Conservation (phyloP, 2,329 filamentous ascomycete genomes). For the Daldinia sp. region DNA sequence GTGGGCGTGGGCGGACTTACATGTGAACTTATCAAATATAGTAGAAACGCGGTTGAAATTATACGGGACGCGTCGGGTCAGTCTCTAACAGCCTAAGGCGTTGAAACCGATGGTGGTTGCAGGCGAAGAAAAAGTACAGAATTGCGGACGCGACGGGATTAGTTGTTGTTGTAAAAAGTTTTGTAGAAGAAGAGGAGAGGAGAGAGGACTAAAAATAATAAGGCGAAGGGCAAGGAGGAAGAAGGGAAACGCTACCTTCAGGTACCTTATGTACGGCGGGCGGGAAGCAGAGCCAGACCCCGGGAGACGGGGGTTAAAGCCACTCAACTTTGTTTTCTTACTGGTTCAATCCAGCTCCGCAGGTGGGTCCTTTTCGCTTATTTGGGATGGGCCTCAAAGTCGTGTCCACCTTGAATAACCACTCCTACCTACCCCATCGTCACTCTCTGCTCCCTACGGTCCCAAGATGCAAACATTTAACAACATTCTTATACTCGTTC, state of each 20-base stretch:
- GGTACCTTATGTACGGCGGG: conserved; percentile 43
- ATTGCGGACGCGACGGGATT: conserved; percentile 32
- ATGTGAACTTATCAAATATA: conserved; percentile 41
- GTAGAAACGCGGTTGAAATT: conserved; percentile 39
- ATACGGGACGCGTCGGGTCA: conserved; percentile 39
- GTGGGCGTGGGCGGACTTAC: conserved; percentile 28
- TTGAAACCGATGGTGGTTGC: conserved; percentile 28
- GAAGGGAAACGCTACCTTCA: conserved; percentile 36
- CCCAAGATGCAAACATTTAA: conserved; percentile 49
- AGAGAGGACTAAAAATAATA: conserved; percentile 46
- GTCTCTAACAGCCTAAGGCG: conserved; percentile 5
- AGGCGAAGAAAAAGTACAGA: conserved; percentile 15
- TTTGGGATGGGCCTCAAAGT: conserved; percentile 51
- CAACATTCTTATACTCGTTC: conserved; percentile 75
- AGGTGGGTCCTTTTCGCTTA: conserved; percentile 47
- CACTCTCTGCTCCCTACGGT: conserved; percentile 40
- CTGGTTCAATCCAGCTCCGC: conserved; percentile 44
- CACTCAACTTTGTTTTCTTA: conserved; percentile 42
- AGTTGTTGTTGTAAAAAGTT: conserved; percentile 46
- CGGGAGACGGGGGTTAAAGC: conserved; percentile 49
- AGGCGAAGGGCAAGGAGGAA: conserved; percentile 42
- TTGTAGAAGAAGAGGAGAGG: conserved; percentile 34
- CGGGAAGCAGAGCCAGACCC: conserved; percentile 44
- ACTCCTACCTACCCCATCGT: conserved; percentile 52
- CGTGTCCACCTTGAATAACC: conserved; percentile 49